Percentiles rank a stretch among this genome's conserved stretches.
These are phyloP conservation scores for Crithidia expoeki DNA, from an alignment of 208 protist genomes.

Conservation along the genomic window DNA sequence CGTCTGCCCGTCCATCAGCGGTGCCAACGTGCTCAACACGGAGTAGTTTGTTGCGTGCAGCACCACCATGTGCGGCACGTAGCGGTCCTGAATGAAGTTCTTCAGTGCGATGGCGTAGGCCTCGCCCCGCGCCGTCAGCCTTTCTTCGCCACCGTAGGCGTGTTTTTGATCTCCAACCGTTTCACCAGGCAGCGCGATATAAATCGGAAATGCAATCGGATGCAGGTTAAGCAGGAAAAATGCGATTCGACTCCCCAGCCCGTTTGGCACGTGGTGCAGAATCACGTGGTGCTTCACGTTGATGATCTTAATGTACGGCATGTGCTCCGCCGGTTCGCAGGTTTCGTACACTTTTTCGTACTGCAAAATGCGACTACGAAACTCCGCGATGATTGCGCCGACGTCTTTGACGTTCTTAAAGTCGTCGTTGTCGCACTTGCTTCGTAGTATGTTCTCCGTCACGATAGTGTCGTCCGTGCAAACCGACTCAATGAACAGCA, in stretches of 20 bases:
- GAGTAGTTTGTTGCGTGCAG: slow-evolving; percentile 83
- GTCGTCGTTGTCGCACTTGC: slow-evolving; percentile 91
- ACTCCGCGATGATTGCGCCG: slow-evolving; percentile 76
- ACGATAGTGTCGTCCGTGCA: slow-evolving; percentile 90
- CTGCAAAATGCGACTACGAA: slow-evolving; percentile 77
- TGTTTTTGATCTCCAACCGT: slow-evolving; percentile 67
- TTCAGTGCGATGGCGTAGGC: slow-evolving; percentile 68
- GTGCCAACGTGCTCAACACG: slow-evolving; percentile 72
- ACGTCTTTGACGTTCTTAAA: slow-evolving; percentile 87
- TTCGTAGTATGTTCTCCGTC: slow-evolving; percentile 88
- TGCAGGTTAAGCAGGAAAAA: slow-evolving; percentile 92
- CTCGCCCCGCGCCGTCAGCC: slow-evolving; percentile 67
- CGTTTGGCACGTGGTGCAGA: slow-evolving; percentile 71
- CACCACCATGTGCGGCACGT: slow-evolving; percentile 84
- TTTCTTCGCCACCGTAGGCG: slow-evolving; percentile 80
- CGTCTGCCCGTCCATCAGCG: slow-evolving; percentile 48
- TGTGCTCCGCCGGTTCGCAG: slow-evolving; percentile 54
- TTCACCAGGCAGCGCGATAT: slow-evolving; percentile 83
- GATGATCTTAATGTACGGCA: slow-evolving; percentile 89
- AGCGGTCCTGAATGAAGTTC: slow-evolving; percentile 83
- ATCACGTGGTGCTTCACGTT: slow-evolving; percentile 91
- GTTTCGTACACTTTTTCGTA: slow-evolving; percentile 93
- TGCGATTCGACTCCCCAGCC: slow-evolving; percentile 77
- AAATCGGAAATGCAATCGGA: slow-evolving; percentile 85
- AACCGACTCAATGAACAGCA: slow-evolving; percentile 93